Evolutionary conservation across 1,284 basidiomycete genomes (phyloP), one percentile per base, ranked within the genome.

Genomic region (Naganishia cerealis): DNA sequence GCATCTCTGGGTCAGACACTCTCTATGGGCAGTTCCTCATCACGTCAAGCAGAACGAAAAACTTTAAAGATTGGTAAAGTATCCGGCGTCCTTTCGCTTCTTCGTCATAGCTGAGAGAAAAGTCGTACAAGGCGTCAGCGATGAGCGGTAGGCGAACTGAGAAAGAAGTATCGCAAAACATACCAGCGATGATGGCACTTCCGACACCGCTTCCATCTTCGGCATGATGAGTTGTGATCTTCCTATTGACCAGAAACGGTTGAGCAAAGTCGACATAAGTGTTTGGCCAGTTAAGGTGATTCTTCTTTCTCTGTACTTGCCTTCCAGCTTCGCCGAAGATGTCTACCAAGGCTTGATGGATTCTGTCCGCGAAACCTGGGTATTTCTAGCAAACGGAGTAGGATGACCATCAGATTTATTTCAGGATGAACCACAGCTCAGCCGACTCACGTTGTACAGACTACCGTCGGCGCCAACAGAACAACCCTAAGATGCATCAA

Each of bases 171-270:
- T 57, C 42, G 67, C 18, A 24, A 46, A 5, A 82, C 87, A 72
- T 70, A 90, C 91, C 90, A 42, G 92, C 94, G 73, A 97, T 95
- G 77, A 97, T 94, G 3, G 92, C 93, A 73, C 90, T 91, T n/a
- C 94, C 94, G 48, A 96, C 93, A 73, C 94, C 94, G 71, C 90
- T 92, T 63, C 94, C 94, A 76, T 96, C 94, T 78, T 97, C 94
- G 18, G 94, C 94, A 74, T 93, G 92, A 78, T 91, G 86, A 0
- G 93, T 95, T 40, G 88, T 81, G 74, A 97, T 92, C 74, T 90
- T 91, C 73, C 89, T 89, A 46, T 55, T 39, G 68, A 4, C 3
- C 39, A 8, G 3, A 15, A 9, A 15, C 6, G n/a, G 13, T 24
- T 24, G 24, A 13, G 46, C 46, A 50, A 50, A 50, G 46, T 50